Evolutionary conservation across 306 rosid species (phyloP), one percentile per base, ranked within the genome.

Genomic region (Cucurbita pepo): DNA sequence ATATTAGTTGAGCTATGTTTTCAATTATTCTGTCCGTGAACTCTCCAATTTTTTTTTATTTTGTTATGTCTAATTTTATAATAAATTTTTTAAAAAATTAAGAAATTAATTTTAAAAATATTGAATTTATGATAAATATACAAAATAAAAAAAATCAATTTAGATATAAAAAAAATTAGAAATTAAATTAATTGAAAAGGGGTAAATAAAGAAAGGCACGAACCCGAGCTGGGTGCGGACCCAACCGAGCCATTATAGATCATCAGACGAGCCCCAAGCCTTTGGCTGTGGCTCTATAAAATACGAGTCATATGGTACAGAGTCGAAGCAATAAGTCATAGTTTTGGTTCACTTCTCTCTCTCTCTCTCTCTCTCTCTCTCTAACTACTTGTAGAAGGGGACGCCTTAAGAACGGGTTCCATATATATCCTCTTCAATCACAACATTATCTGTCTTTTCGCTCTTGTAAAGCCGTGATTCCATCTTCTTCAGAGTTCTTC

Each of bases 321-420:
- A 30, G 6, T n/a, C 30, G 7, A 5, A 63, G 30, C 73, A 54
- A 59, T 56, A 58, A 73, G 41, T 43, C 36, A 70, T 25, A 47
- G 14, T 41, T 64, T 22, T 22, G 85, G 87, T 85, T 77, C 79
- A 86, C 63, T 57, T 67, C 65, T 73, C 72, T 80, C 76, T 75
- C 59, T 82, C 45, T 76, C 64, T n/a, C n/a, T n/a, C n/a, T 38
- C 73, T 69, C 74, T 72, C 75, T 50, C 71, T 71, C 80, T 83
- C 74, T 80, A 75, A 56, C 75, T 50, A 53, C 79, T 8, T 3
- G 38, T 59, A 41, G 67, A 70, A n/a, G 79, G 36, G 37, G 78
- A 73, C 85, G 19, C 85, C 73, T 71, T 78, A 83, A 79, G 84
- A 72, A 76, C 83, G 85, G 78, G 83, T 83, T 74, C 87, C 89